Percentiles rank a stretch among this genome's conserved stretches.
phyloP scores from a whole-genome alignment of 306 rosid species.

The Vigna angularis region DNA sequence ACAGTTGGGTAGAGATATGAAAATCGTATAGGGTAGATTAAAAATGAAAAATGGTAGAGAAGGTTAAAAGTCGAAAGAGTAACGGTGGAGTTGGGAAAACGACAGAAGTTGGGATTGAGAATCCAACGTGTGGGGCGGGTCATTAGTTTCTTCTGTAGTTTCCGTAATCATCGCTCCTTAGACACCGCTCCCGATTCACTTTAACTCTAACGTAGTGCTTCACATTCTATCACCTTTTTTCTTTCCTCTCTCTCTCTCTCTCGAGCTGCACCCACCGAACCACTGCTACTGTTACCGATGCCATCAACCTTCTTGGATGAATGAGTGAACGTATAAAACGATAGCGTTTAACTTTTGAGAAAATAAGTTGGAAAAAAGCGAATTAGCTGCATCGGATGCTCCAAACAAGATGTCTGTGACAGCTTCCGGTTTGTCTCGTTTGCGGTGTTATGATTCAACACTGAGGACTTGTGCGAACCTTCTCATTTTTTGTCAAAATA shows the following conservation, averaged over 20 bases:
- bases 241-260: constrained; percentile 10
- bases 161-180: constrained; percentile 73
- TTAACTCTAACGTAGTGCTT: constrained; percentile 48
- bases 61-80: too few species aligned
- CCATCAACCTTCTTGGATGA: background rate
- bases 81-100: background rate
- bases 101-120: background rate
- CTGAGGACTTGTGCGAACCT: constrained; percentile 46
- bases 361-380: background rate
- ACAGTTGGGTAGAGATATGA: background rate
- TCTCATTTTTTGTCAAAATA: constrained; percentile 54
- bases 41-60: too few species aligned
- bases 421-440: constrained; percentile 34
- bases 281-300: background rate
- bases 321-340: background rate
- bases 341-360: background rate
- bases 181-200: constrained; percentile 42
- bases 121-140: constrained; percentile 48
- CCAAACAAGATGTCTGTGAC: background rate
- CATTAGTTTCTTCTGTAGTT: constrained; percentile 30
- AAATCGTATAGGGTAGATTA: too few species aligned
- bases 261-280: constrained; percentile 69
- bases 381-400: constrained; percentile 48
- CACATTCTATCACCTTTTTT: background rate
- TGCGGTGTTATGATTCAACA: background rate